Percentiles rank a stretch among this genome's conserved stretches.
Evolutionary conservation across 2,329 filamentous ascomycete genomes (phyloP).

Genomic region (Dactylellina drechsleri): DNA sequence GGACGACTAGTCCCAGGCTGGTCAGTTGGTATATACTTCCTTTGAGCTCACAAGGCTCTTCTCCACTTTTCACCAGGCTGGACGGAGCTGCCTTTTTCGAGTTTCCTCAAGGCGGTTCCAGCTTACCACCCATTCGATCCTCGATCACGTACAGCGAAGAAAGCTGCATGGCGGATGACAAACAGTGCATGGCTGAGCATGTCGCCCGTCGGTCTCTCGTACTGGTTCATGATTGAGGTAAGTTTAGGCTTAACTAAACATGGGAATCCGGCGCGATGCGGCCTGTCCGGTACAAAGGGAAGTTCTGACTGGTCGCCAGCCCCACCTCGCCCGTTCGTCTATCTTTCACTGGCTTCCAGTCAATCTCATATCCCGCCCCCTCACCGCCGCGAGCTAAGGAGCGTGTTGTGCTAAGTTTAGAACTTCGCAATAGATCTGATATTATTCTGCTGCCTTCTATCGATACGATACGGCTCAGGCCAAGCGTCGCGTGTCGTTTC

Average conservation of each 20-base stretch:
- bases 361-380: constrained; percentile 11
- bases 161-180: constrained; percentile 30
- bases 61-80: constrained; percentile 48
- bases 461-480: constrained; percentile 3
- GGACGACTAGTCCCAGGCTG: constrained; percentile 33
- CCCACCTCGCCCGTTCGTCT: neutral
- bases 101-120: constrained; percentile 13
- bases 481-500: constrained; percentile 12
- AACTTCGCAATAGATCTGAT: constrained; percentile 20
- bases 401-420: constrained; percentile 44
- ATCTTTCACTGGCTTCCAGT: neutral
- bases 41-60: constrained; percentile 45
- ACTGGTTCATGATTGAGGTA: constrained; percentile 2
- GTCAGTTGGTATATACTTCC: constrained; percentile 34
- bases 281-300: constrained; percentile 13
- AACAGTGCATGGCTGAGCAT: constrained; percentile 51
- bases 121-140: constrained; percentile 43
- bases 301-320: neutral
- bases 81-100: constrained; percentile 25
- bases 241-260: constrained; percentile 45
- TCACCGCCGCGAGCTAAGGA: neutral
- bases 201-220: neutral
- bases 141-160: constrained; percentile 25
- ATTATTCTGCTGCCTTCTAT: constrained; percentile 2
- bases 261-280: neutral